Conservation (phyloP, 768 basidiomycete genomes). For the Cubamyces sp. region DNA sequence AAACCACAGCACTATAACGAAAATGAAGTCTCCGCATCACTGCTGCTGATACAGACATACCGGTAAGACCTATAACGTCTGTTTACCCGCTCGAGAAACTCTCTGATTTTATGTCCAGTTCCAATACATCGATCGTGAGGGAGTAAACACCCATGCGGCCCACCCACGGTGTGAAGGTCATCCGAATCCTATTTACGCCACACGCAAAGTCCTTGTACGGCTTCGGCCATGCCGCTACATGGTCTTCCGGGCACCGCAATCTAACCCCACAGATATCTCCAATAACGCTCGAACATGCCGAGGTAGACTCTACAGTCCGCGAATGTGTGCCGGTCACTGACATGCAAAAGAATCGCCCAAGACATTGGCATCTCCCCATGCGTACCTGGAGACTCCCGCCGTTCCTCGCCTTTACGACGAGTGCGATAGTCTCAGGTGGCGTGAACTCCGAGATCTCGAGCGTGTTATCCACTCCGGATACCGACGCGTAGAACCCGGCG, state of each 20-base stretch:
- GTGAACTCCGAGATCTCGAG: slow-evolving; percentile 3
- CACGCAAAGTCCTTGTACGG: slow-evolving; percentile 9
- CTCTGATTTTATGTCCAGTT: background rate
- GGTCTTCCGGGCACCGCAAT: slow-evolving; percentile 12
- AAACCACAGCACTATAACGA: too few relatives aligned
- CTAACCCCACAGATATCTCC: too few relatives aligned
- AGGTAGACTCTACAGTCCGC: background rate
- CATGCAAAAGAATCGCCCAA: slow-evolving; percentile 11
- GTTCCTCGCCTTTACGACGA: background rate
- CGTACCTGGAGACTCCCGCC: slow-evolving; percentile 11
- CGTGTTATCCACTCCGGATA: background rate
- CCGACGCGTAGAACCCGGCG: background rate
- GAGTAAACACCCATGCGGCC: slow-evolving; percentile 7
- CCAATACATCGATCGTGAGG: background rate
- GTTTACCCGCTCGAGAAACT: background rate
- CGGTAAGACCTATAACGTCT: too few relatives aligned
- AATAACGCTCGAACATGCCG: background rate
- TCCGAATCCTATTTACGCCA: background rate
- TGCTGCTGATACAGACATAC: too few relatives aligned
- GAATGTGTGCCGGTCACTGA: slow-evolving; percentile 6
- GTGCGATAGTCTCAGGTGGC: background rate
- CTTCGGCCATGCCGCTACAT: slow-evolving; percentile 17
- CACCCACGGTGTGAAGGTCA: slow-evolving; percentile 14
- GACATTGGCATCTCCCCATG: slow-evolving; percentile 16
- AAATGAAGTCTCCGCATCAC: too few relatives aligned